phyloP scores from a whole-genome alignment of 2,329 filamentous ascomycete species.

The Colletotrichum sp. region DNA sequence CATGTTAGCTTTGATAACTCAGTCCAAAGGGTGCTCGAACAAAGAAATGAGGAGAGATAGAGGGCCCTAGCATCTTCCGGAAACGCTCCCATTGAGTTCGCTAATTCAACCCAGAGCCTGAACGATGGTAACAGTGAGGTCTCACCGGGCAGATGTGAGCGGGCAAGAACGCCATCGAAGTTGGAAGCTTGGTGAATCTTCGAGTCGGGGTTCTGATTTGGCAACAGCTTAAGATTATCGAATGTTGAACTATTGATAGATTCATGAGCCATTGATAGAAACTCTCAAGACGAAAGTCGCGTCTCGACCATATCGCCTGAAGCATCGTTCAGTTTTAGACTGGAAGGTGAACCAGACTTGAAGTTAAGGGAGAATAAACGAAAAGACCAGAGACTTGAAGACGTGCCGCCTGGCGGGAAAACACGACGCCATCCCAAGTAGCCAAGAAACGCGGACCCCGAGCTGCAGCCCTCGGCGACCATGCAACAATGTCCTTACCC shows the following conservation, averaged over 20 bases:
- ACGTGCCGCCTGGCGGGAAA: not conserved
- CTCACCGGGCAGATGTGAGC: rapidly evolving
- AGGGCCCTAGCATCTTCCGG: too few species aligned
- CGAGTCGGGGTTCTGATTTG: rapidly evolving
- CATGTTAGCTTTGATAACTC: too few species aligned
- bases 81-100: too few species aligned
- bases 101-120: too few species aligned
- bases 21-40: too few species aligned
- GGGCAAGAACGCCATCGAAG: rapidly evolving
- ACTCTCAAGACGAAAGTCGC: not conserved
- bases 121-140: too few species aligned
- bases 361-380: not conserved
- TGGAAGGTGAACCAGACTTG: not conserved
- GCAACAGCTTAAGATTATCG: not conserved
- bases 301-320: rapidly evolving
- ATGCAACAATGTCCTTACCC: not conserved
- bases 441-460: not conserved
- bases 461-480: not conserved
- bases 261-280: rapidly evolving
- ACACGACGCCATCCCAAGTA: not conserved
- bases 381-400: not conserved
- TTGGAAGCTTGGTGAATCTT: not conserved
- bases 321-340: rapidly evolving
- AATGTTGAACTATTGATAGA: rapidly evolving
- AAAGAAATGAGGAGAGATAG: too few species aligned